phyloP scores from a whole-genome alignment of 73 alveolate genomes.

The Breviolum minutum region DNA sequence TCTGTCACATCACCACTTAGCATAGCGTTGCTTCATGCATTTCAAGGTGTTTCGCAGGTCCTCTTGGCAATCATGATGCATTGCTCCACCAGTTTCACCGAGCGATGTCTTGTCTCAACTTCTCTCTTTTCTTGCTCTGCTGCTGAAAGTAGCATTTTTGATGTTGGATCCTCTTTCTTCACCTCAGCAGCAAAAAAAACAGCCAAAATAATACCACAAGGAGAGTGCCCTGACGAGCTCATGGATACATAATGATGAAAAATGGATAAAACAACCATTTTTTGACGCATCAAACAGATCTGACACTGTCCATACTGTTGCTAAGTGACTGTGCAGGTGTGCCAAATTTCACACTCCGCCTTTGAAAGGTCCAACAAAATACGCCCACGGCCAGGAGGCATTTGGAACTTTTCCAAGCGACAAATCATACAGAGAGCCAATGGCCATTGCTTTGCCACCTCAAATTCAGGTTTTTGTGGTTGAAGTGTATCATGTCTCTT shows the following conservation, averaged over 20 bases:
- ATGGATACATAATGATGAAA: too few relatives aligned
- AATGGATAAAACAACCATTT: too few relatives aligned
- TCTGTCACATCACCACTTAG: too few relatives aligned
- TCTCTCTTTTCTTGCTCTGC: conserved; percentile 77
- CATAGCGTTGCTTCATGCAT: too few relatives aligned
- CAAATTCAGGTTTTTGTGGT: not conserved
- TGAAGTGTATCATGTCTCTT: not conserved
- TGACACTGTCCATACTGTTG: not conserved
- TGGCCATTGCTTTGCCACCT: conserved; percentile 71
- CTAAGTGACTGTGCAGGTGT: conserved; percentile 28
- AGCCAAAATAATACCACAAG: not conserved
- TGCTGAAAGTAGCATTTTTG: conserved; percentile 78
- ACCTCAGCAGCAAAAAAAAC: conserved; percentile 22
- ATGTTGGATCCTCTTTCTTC: conserved; percentile 79
- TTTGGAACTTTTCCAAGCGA: conserved; percentile 89
- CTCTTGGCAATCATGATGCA: conserved; percentile 93
- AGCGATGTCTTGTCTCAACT: conserved; percentile 73
- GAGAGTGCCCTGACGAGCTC: too few relatives aligned
- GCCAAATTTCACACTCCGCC: conserved; percentile 94
- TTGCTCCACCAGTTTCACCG: conserved; percentile 88
- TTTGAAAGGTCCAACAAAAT: conserved; percentile 52
- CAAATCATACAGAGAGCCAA: conserved; percentile 77
- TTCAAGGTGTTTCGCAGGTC: not conserved
- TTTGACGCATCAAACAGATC: not conserved
- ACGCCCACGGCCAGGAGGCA: conserved; percentile 91